Evolutionary conservation across 495 filamentous ascomycete species (phyloP), one percentile per base, ranked within the genome.

Genomic region (Thozetella sp.): DNA sequence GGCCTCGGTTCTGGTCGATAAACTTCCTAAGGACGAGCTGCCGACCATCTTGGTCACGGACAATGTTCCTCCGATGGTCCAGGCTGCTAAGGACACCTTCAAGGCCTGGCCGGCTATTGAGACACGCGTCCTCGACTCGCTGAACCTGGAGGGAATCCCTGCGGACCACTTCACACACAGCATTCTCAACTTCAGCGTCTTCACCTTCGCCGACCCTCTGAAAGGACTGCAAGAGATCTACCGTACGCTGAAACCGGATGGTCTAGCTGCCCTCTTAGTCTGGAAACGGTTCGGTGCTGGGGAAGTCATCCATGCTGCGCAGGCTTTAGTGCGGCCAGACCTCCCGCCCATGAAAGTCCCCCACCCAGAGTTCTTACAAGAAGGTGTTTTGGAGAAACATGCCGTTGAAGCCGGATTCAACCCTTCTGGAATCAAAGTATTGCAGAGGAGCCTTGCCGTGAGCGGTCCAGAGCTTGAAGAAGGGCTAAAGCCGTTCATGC

Each of bases 101-200:
- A 57, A 53, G 46, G 58, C 61, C 37, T 51, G 65, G 19, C 67
- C 65, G 24, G 27, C 54, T 43, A 55, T 66, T 17, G 54, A 58
- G 2, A 61, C 56, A 27, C 56, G 59, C 23, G 67, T 64, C 55
- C 40, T 72, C 20, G 61, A 69, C 55, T 69, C 64, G 52, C 62
- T 64, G 43, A 52, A 66, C 25, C 56, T 69, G 19, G 62, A 59
- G 43, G 53, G 60, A 22, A 27, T 70, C 22, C 43, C 62, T 10
- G 62, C 69, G n/a, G 52, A 62, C 37, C 55, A 58, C 54, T 75
- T 77, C 65, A 73, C 72, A n/a, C 71, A 75, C 67, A 70, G 64
- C 48, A 73, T 75, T 59, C 65, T 72, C 58, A 75, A 72, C 64
- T 70, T 74, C 20, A 69, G 68, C 57, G 68, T 74, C 55, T 77